Base-by-base conservation (phyloP, 345 rosid genomes). In the Eucalyptus virginea region DNA sequence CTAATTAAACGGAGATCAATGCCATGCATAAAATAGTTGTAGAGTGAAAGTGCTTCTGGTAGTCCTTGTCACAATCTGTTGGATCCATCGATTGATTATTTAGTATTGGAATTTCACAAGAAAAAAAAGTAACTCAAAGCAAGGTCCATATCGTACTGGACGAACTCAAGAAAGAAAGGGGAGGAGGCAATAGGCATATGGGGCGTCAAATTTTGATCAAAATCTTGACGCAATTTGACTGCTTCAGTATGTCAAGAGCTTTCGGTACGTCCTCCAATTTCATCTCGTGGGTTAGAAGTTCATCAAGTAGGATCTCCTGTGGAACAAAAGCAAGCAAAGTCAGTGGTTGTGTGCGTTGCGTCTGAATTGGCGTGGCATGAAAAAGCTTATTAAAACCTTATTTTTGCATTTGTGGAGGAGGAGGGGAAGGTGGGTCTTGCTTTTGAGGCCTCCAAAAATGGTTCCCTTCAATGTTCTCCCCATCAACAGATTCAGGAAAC, bases 401-500 rank as follows among this genome's bases (percentile, higher is more conserved):
- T 93, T 90, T 88, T 91, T 91, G 93, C 94, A 94, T 72, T 93
- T 94, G 16, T 92, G 65, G 49, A 95, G 87, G 48, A 95, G 30
- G n/a, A 90, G 15, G n/a, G 96, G 94, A 49, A 95, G 91, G 9
- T 95, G 93, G 7, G 94, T 91, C 85, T 92, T 94, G 56, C 90
- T 87, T 91, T 94, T 95, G 88, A 94, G 91, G 86, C 97, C 98
- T 72, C 97, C 98, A n/a, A 95, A 95, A 81, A 92, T 23, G 44
- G 94, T 88, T 5, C 94, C 98, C 90, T 90, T 94, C 42, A 93
- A 88, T 85, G 93, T 95, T 90, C 94, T 94, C 54, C 97, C 95
- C 24, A 81, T 30, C 87, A 92, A 37, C 86, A 93, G 88, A 30
- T 91, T 89, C n/a, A 65, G 19, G 87, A 86, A 81, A 86, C 86